Percentiles rank a stretch among this genome's conserved stretches.
These are phyloP conservation scores for Exsudoporus frostii DNA, from an alignment of 768 basidiomycete genomes.

Conservation along the genomic window DNA sequence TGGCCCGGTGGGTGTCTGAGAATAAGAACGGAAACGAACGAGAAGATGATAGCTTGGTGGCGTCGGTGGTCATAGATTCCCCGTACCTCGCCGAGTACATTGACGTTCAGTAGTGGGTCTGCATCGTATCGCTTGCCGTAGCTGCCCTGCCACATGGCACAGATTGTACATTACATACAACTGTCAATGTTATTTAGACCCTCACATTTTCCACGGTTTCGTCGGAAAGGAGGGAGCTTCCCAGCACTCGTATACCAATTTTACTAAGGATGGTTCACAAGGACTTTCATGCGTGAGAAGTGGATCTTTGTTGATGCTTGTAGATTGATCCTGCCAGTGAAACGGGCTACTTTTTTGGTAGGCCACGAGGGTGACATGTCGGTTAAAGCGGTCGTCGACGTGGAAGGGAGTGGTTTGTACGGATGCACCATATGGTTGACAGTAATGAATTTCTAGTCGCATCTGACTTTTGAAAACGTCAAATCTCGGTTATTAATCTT, in stretches of 20 bases:
- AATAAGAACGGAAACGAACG: background rate
- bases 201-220: background rate
- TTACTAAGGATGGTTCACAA: background rate
- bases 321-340: background rate
- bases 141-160: background rate
- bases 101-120: background rate
- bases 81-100: conserved; percentile 14
- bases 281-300: background rate
- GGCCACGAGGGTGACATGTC: background rate
- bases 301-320: too few relatives aligned
- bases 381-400: background rate
- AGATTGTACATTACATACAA: too few relatives aligned
- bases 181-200: background rate
- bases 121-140: background rate
- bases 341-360: background rate
- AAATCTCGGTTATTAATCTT: background rate
- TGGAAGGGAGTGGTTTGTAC: background rate
- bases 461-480: background rate
- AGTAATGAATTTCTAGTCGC: background rate
- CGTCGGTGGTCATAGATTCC: conserved; percentile 4
- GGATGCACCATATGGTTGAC: background rate
- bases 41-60: background rate
- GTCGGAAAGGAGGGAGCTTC: background rate
- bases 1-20: background rate
- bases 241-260: background rate